These are phyloP conservation scores for Heterobasidion occidentale DNA, from an alignment of 1,284 basidiomycete genomes.

Conservation along the genomic window DNA sequence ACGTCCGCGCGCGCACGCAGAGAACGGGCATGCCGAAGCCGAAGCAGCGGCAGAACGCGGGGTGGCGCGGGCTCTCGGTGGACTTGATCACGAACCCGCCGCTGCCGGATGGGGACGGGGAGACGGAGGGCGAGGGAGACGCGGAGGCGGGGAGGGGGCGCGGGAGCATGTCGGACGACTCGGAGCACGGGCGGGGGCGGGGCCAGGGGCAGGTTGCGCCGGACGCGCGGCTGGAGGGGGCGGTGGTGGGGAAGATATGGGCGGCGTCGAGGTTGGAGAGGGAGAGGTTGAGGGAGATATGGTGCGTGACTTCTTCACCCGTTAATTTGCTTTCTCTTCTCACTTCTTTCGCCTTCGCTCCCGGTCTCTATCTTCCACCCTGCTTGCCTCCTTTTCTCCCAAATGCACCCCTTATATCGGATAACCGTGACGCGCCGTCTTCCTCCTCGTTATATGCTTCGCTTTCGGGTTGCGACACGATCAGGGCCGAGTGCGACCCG, in stretches of 20 bases:
- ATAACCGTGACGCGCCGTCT: too few relatives aligned
- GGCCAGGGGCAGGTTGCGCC: constrained; percentile 3
- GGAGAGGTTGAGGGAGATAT: neutral
- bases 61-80: constrained; percentile 72
- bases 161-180: neutral
- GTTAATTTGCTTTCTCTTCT: neutral
- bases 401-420: too few relatives aligned
- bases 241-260: neutral
- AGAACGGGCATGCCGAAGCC: constrained; percentile 17
- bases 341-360: neutral
- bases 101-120: too few relatives aligned
- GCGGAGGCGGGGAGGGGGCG: constrained; percentile 15
- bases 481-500: constrained; percentile 63
- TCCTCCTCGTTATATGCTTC: too few relatives aligned
- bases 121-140: constrained; percentile 24
- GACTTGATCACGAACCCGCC: constrained; percentile 48
- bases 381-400: neutral
- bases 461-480: neutral
- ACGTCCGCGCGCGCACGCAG: constrained; percentile 5
- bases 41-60: constrained; percentile 48
- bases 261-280: neutral
- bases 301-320: neutral
- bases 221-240: constrained; percentile 34
- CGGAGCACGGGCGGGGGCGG: neutral
- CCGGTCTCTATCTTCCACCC: constrained; percentile 1